Evolutionary conservation across 2,329 filamentous ascomycete species (phyloP).

Genomic region (Rachicladosporium sp.): DNA sequence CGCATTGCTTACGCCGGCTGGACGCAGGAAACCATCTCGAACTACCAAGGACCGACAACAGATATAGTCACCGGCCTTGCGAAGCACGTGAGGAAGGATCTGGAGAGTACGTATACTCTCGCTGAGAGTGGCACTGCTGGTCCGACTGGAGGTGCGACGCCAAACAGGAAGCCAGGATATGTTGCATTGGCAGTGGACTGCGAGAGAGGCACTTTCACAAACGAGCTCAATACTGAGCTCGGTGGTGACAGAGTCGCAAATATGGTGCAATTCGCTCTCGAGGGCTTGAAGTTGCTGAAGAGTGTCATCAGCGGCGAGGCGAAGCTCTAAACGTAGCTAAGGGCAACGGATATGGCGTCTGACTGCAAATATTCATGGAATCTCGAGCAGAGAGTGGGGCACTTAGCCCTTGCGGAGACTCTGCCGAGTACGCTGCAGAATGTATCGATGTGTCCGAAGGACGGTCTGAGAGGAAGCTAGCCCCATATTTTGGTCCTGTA

Average conservation of each 20-base stretch:
- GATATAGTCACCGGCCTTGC: slow-evolving; percentile 46
- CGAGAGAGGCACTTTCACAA: slow-evolving; percentile 38
- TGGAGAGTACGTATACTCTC: slow-evolving; percentile 45
- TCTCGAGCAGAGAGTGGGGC: too few relatives aligned
- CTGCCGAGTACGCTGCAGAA: too few relatives aligned
- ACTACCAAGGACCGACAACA: slow-evolving; percentile 48
- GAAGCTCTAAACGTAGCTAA: slow-evolving; percentile 20
- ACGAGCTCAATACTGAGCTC: slow-evolving; percentile 45
- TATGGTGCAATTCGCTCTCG: slow-evolving; percentile 51
- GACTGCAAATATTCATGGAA: too few relatives aligned
- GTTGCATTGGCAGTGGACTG: slow-evolving; percentile 50
- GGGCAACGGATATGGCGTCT: too few relatives aligned
- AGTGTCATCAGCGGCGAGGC: slow-evolving; percentile 41
- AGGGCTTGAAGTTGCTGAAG: slow-evolving; percentile 42
- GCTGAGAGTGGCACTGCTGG: slow-evolving; percentile 53
- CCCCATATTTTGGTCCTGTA: too few relatives aligned
- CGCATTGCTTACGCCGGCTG: slow-evolving; percentile 49
- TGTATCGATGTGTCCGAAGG: too few relatives aligned
- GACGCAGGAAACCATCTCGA: slow-evolving; percentile 40
- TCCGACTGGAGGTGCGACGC: slow-evolving; percentile 44
- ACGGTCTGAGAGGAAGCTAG: too few relatives aligned
- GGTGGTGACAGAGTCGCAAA: slow-evolving; percentile 44
- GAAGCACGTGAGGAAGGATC: slow-evolving; percentile 41
- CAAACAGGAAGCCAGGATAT: slow-evolving; percentile 50
- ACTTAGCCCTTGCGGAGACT: too few relatives aligned